Evolutionary conservation across 495 filamentous ascomycete genomes (phyloP).

Genomic region (Penicillium canariense): DNA sequence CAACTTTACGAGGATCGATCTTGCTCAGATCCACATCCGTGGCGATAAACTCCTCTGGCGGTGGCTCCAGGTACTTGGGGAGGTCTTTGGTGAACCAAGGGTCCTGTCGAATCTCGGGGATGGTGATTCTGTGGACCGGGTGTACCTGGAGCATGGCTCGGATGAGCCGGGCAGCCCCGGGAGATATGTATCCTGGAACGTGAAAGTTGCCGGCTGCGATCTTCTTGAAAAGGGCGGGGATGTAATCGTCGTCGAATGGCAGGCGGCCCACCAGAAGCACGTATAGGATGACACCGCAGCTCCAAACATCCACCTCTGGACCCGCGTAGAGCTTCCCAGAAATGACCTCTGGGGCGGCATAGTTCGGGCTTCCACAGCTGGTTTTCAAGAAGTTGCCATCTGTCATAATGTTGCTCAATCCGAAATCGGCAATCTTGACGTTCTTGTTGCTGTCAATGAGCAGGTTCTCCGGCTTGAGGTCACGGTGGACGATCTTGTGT

Average conservation of each 20-base stretch:
- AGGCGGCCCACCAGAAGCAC: constrained; percentile 87
- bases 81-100: constrained; percentile 91
- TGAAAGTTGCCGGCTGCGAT: constrained; percentile 87
- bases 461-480: constrained; percentile 96
- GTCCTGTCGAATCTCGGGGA: constrained; percentile 89
- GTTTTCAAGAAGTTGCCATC: constrained; percentile 99
- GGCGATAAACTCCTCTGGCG: constrained; percentile 89
- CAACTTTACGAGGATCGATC: constrained; percentile 74
- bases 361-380: constrained; percentile 96
- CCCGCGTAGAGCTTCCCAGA: constrained; percentile 96
- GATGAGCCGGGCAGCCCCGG: constrained; percentile 82
- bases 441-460: constrained; percentile 91
- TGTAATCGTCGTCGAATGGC: constrained; percentile 97
- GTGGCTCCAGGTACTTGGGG: constrained; percentile 78
- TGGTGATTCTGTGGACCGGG: constrained; percentile 87
- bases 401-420: constrained; percentile 98
- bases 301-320: constrained; percentile 98
- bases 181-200: constrained; percentile 81
- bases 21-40: constrained; percentile 90
- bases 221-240: constrained; percentile 81
- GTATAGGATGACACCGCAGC: constrained; percentile 97
- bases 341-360: constrained; percentile 96
- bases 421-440: constrained; percentile 99
- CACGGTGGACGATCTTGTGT: constrained; percentile 97
- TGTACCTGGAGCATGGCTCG: constrained; percentile 93